Evolutionary conservation across 768 basidiomycete species (phyloP).

Genomic region (Tylopilus vinaceipallidus): DNA sequence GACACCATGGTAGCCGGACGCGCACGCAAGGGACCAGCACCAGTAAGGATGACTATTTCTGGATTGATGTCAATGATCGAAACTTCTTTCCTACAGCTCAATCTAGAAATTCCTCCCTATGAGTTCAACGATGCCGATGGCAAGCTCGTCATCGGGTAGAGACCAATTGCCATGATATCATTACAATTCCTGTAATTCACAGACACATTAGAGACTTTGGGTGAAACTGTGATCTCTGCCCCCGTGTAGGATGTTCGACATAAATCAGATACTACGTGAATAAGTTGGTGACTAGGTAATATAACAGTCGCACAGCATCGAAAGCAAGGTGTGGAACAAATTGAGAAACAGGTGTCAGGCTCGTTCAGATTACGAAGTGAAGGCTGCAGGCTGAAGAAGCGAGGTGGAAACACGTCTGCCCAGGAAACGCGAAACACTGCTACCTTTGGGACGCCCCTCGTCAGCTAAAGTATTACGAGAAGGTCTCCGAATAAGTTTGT

Average conservation of each 20-base stretch:
- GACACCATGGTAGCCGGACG: constrained; percentile 68
- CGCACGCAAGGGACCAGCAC: constrained; percentile 94
- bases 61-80: constrained; percentile 5
- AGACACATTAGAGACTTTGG: constrained; percentile 22
- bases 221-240: constrained; percentile 2
- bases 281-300: background rate
- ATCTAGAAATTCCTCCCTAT: constrained; percentile 90
- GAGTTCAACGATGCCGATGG: constrained; percentile 84
- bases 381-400: background rate
- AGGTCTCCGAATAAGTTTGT: constrained; percentile 17
- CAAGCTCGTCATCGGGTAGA: constrained; percentile 84
- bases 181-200: constrained; percentile 20
- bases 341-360: background rate
- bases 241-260: background rate
- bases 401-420: constrained; percentile 11
- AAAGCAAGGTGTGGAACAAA: background rate
- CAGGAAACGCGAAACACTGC: constrained; percentile 24
- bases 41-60: constrained; percentile 49
- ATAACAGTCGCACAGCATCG: background rate
- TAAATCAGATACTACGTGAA: too few relatives aligned
- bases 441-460: constrained; percentile 13
- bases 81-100: constrained; percentile 52
- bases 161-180: background rate
- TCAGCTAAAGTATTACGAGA: constrained; percentile 14
- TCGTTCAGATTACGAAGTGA: background rate